Conservation (phyloP, 2,329 filamentous ascomycete species). For the Bipolaris oryzae region DNA sequence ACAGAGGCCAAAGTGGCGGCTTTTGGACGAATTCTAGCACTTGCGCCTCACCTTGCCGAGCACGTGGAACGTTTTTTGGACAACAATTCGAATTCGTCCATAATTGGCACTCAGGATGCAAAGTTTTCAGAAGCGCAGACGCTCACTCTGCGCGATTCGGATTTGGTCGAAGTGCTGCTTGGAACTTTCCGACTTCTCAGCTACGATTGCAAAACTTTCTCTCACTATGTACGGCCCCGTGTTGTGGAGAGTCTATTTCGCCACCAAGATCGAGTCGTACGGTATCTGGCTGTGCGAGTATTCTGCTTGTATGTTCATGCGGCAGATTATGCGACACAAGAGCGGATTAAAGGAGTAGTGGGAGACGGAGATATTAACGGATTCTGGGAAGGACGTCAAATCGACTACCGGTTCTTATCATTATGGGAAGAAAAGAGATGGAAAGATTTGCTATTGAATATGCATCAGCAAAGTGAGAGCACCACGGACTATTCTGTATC, state of each 20-base stretch:
- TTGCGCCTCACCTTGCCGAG: constrained; percentile 78
- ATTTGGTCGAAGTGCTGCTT: constrained; percentile 61
- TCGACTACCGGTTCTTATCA: constrained; percentile 79
- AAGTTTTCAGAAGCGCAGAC: not conserved
- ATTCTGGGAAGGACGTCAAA: constrained; percentile 73
- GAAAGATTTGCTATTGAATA: constrained; percentile 28
- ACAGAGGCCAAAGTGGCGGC: constrained; percentile 62
- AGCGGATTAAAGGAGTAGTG: constrained; percentile 71
- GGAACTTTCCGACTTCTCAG: constrained; percentile 79
- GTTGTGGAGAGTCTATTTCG: constrained; percentile 72
- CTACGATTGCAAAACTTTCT: constrained; percentile 74
- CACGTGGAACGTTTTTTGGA: constrained; percentile 65
- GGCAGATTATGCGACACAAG: constrained; percentile 78
- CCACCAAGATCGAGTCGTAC: constrained; percentile 63
- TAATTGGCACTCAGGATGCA: constrained; percentile 22
- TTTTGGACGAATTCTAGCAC: constrained; percentile 79
- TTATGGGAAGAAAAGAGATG: constrained; percentile 68
- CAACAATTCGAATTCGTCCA: constrained; percentile 35
- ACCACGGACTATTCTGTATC: constrained; percentile 3
- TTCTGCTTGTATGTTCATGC: constrained; percentile 80
- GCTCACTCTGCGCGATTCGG: constrained; percentile 5
- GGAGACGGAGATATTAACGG: constrained; percentile 68
- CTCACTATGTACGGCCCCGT: constrained; percentile 66
- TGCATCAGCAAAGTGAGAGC: constrained; percentile 12
- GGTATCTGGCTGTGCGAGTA: constrained; percentile 81